phyloP scores from a whole-genome alignment of 495 filamentous ascomycete species.

The Patellaria atrata region DNA sequence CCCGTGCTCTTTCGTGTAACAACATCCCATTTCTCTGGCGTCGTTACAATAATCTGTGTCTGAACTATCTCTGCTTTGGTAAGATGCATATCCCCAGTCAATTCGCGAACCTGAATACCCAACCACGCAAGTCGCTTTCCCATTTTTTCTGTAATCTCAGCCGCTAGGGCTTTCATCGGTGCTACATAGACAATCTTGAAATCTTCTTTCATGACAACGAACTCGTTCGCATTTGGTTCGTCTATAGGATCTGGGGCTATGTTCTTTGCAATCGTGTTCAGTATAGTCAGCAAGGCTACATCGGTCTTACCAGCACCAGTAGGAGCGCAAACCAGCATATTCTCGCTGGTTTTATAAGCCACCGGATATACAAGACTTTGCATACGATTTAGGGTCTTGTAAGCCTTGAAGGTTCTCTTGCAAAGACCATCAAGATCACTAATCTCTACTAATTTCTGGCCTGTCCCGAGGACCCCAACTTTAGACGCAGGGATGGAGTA shows the following conservation, averaged over 20 bases:
- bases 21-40: constrained; percentile 98
- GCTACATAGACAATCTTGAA: constrained; percentile 99
- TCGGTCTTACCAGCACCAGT: constrained; percentile 99
- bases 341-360: constrained; percentile 89
- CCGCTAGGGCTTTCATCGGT: constrained; percentile 93
- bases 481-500: constrained; percentile 69
- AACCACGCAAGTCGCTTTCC: constrained; percentile 90
- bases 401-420: constrained; percentile 80
- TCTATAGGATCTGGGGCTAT: constrained; percentile 62
- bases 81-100: constrained; percentile 97
- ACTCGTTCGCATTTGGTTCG: constrained; percentile 56
- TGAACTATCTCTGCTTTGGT: constrained; percentile 90
- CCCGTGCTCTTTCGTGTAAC: constrained; percentile 93
- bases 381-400: constrained; percentile 91
- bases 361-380: constrained; percentile 93
- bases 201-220: constrained; percentile 62
- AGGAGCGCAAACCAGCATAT: constrained; percentile 97
- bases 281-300: constrained; percentile 88
- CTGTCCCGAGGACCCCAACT: constrained; percentile 55
- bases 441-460: constrained; percentile 63
- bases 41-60: constrained; percentile 97
- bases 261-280: constrained; percentile 81
- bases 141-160: constrained; percentile 90
- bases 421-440: constrained; percentile 79
- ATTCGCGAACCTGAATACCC: constrained; percentile 73